These are phyloP conservation scores for Byssothecium circinans DNA, from an alignment of 2,329 filamentous ascomycete genomes.

Conservation along the genomic window DNA sequence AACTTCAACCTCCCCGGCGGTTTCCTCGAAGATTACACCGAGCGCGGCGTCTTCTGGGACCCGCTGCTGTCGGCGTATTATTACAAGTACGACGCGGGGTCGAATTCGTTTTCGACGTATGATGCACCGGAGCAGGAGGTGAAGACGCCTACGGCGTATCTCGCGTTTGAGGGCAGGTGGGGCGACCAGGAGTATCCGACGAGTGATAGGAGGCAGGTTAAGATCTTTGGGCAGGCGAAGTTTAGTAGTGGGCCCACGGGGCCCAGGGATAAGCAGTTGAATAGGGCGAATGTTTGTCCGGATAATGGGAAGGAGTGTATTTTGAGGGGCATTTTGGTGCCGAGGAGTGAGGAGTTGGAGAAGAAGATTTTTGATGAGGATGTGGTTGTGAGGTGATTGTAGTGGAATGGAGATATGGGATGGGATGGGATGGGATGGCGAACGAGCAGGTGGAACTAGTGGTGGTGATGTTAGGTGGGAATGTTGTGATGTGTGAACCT, in stretches of 20 bases:
- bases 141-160: conserved; percentile 54
- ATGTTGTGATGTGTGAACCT: no score
- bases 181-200: conserved; percentile 62
- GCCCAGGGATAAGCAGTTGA: conserved; percentile 61
- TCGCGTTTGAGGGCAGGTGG: conserved; percentile 63
- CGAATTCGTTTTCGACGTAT: conserved; percentile 52
- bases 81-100: conserved; percentile 54
- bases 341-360: conserved; percentile 20
- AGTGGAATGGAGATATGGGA: no score
- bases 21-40: conserved; percentile 56
- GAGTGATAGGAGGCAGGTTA: conserved; percentile 54
- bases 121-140: conserved; percentile 38
- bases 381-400: conserved; percentile 6
- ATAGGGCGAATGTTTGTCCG: conserved; percentile 60
- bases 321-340: conserved; percentile 45
- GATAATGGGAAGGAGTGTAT: conserved; percentile 51
- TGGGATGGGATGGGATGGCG: no score
- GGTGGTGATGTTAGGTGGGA: no score
- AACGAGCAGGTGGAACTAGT: no score
- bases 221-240: conserved; percentile 49
- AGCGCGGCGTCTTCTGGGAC: conserved; percentile 62
- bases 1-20: conserved; percentile 59
- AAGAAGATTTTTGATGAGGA: conserved; percentile 10
- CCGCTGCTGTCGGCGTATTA: conserved; percentile 58
- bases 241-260: conserved; percentile 63